Conservation (phyloP, 2,329 filamentous ascomycete genomes). For the Cladosporium austrohemisphaericum region DNA sequence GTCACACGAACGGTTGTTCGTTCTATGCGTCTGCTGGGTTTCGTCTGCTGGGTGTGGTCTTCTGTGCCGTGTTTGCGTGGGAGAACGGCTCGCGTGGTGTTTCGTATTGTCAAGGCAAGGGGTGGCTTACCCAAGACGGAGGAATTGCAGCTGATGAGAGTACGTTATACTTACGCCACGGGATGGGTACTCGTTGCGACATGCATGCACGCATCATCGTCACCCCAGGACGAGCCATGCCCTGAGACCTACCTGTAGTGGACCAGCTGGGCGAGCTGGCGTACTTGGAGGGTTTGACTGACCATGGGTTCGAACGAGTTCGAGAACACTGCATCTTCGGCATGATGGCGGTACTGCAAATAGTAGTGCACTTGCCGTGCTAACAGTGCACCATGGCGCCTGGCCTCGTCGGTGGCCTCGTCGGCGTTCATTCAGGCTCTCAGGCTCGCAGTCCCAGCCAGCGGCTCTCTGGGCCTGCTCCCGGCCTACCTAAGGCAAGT, state of each 20-base stretch:
- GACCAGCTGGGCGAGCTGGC: background rate
- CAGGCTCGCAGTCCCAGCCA: background rate
- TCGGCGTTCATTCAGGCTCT: background rate
- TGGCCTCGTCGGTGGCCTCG: too few relatives aligned
- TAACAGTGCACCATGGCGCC: too few relatives aligned
- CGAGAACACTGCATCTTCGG: too few relatives aligned
- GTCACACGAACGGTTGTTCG: constrained; percentile 5
- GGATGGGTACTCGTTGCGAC: background rate
- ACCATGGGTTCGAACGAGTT: too few relatives aligned
- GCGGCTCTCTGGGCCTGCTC: constrained; percentile 2
- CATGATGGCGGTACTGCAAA: too few relatives aligned
- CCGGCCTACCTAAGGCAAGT: too few relatives aligned
- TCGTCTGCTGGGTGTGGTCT: background rate
- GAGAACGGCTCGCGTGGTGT: background rate
- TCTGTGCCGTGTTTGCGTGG: background rate
- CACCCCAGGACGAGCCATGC: too few relatives aligned
- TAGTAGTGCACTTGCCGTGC: too few relatives aligned
- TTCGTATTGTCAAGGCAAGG: background rate
- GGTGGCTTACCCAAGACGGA: background rate
- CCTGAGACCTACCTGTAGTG: too few relatives aligned
- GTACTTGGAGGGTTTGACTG: too few relatives aligned
- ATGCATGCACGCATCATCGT: background rate
- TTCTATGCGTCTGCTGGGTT: too few relatives aligned
- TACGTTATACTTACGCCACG: background rate
- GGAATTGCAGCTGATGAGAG: background rate